Evolutionary conservation across 345 rosid species (phyloP), one percentile per base, ranked within the genome.

Genomic region (Luvunga scandens): DNA sequence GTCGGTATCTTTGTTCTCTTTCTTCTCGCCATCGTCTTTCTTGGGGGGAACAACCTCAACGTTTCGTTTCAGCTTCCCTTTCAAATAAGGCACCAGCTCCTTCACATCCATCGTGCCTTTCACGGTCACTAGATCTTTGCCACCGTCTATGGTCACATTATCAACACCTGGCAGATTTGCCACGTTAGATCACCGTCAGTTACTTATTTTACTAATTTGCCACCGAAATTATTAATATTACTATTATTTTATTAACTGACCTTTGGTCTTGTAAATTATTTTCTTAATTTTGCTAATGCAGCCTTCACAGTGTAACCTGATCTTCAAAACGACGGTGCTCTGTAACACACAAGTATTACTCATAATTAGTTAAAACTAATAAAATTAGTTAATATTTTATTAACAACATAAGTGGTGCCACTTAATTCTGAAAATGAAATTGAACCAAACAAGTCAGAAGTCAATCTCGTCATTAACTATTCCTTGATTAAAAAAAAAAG

Each of bases 101-200:
- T 91, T 89, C 1, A 81, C 88, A 79, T 93, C 95, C 84, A 90
- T 77, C 9, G 86, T 91, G 1, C 99, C 99, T 38, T 86, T 94
- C 30, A 94, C 97, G 31, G 89, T 84, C 33, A 96, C 92, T 21
- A 85, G 83, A 70, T 94, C 97, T 81, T 91, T 96, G 6, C 70
- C 86, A 18, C 71, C 84, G 77, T 92, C 97, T 1, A 94, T 76
- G 21, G 76, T 56, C 7, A 96, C 97, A 34, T 84, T 63, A 0
- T 76, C 81, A 69, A 96, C 97, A 2, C 99, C 99, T 96, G 89
- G 76, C 73, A 48, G 25, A 69, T 69, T 9, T 6, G 45, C 63
- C 45, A 65, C 50, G 60, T 45, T 25, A 45, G 33, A 30, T 64
- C 50, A n/a, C 25, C 53, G 36, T 76, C 48, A 74, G 74, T 79